phyloP scores from a whole-genome alignment of 768 basidiomycete genomes.

The Clavulina sp. region DNA sequence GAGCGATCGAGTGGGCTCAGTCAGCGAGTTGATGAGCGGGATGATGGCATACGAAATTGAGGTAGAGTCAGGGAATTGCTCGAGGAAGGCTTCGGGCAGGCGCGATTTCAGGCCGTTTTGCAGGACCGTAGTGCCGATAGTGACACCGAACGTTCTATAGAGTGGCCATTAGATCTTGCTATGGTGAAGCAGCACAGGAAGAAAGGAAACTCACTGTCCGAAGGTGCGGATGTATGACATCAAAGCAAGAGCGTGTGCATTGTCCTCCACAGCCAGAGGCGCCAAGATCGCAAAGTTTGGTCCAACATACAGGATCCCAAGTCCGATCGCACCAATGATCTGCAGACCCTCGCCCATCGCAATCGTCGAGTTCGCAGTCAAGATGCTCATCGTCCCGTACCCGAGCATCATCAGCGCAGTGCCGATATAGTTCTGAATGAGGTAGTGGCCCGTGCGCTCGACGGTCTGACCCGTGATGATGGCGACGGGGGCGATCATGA shows the following conservation, averaged over 20 bases:
- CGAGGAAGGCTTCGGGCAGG: too few species aligned
- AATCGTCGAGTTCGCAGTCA: neutral
- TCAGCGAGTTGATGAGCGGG: too few species aligned
- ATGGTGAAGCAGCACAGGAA: too few species aligned
- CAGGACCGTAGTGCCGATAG: too few species aligned
- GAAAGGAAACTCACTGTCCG: neutral
- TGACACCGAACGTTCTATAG: too few species aligned
- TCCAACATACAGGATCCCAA: conserved; percentile 9
- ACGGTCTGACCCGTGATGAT: conserved; percentile 13
- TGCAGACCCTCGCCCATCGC: conserved; percentile 7
- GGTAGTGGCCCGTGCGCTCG: conserved; percentile 15
- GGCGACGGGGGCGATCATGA: conserved; percentile 24
- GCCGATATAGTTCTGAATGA: conserved; percentile 21
- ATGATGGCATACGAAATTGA: too few species aligned
- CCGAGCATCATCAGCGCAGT: conserved; percentile 24
- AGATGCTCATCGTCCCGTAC: conserved; percentile 19
- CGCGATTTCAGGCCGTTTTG: too few species aligned
- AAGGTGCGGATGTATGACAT: conserved; percentile 18
- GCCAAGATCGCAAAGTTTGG: conserved; percentile 20
- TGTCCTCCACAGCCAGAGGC: conserved; percentile 9
- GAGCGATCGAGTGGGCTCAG: too few species aligned
- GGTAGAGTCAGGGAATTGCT: too few species aligned
- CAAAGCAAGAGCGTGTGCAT: conserved; percentile 12
- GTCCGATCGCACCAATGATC: conserved; percentile 5
- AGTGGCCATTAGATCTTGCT: too few species aligned